These are phyloP conservation scores for Puccinellia tenuiflora DNA, from an alignment of 176 grass and related monocot genomes.

Conservation along the genomic window DNA sequence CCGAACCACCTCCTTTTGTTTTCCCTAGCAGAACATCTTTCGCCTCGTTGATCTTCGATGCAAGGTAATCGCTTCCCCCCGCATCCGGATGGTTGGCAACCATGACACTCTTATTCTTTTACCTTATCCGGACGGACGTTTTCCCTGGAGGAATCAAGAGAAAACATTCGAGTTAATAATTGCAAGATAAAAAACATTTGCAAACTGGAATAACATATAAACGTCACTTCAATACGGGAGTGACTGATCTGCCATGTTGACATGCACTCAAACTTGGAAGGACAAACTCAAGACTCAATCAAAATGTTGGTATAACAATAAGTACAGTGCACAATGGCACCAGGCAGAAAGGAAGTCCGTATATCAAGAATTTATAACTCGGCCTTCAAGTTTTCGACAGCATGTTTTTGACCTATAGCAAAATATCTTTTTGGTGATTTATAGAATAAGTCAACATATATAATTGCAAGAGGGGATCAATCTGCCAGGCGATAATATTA, in stretches of 20 bases:
- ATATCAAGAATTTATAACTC: not conserved
- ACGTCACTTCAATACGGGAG: not conserved
- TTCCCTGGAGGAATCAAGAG: constrained; percentile 48
- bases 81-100: constrained; percentile 97
- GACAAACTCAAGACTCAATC: not conserved
- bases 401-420: not conserved
- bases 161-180: constrained; percentile 22
- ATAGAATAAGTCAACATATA: not conserved
- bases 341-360: not conserved
- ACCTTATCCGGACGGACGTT: constrained; percentile 67
- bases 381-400: not conserved
- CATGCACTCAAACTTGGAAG: constrained; percentile 1
- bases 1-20: constrained; percentile 68
- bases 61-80: constrained; percentile 85
- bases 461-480: not conserved
- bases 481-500: not conserved
- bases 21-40: constrained; percentile 85
- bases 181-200: not conserved
- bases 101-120: constrained; percentile 97
- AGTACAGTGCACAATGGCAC: not conserved
- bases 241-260: not conserved
- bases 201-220: not conserved
- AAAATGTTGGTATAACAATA: not conserved
- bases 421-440: not conserved
- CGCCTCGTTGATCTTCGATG: constrained; percentile 91